Base-by-base conservation (phyloP, 23 red algal genomes). In the Gracilaria vermiculophylla region DNA sequence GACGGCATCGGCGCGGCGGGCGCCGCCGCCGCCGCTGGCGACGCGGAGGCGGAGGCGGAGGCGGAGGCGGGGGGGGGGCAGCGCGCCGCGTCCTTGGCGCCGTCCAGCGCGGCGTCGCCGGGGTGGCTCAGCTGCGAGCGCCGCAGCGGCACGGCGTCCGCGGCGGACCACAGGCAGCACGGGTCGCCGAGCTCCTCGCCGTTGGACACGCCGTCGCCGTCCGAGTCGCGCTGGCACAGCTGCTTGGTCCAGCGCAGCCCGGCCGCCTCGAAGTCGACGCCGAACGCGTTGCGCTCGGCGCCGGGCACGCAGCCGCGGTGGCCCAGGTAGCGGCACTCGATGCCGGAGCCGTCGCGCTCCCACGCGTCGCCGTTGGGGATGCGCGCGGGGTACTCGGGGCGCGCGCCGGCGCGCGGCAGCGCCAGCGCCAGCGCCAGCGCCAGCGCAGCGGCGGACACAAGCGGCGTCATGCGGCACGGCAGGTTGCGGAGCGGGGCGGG, bases 171-270 rank as follows among this genome's bases (percentile, higher is more conserved):
- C 19, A 28, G 24, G 41, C 91, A 94, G 76, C 91, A 94, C 20
- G 91, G 91, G 51, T 94, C 91, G 33, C 91, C 91, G 3, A 94
- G 33, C 70, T 94, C 91, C 24, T 88, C 37, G 32, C 91, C 91
- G 33, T 94, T 94, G 9, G 81, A 60, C 13, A 87, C 43, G 23
- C 91, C 91, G 56, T 94, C 91, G 53, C 54, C 71, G 28, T 94
- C 91, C 12, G 91, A 94, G 80, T 94, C 91, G 27, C 40, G 35
- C 69, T 94, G 45, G 85, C 91, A 94, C 2, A 94, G 41, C 17
- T 64, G 5, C 54, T 82, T 80, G 5, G 45, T 77, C 78, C 80
- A 94, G 7, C 43, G 32, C 16, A 60, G 37, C 21, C 81, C 70
- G 5, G 50, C 81, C 23, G 29, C 57, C 45, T 76, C 19, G 41